Conservation (phyloP, 495 filamentous ascomycete genomes). For the Penicillium silybi region DNA sequence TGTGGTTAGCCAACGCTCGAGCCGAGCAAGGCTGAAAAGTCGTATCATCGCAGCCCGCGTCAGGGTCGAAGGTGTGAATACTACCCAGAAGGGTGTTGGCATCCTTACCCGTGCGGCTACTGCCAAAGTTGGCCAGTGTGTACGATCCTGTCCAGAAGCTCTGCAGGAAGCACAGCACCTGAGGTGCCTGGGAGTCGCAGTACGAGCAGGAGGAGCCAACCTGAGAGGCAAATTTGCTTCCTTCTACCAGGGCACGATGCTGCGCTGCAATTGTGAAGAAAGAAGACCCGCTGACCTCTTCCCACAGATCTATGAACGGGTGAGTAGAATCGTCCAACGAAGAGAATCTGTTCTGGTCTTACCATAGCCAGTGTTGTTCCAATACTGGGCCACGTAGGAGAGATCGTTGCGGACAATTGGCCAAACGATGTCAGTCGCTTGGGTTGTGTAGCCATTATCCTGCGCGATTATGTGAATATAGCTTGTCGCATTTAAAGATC, state of each 20-base stretch:
- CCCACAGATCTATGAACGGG: slow-evolving; percentile 58
- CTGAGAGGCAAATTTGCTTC: slow-evolving; percentile 48
- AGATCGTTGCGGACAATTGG: slow-evolving; percentile 65
- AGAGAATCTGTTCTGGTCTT: neutral
- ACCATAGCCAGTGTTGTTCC: slow-evolving; percentile 61
- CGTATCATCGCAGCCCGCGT: slow-evolving; percentile 45
- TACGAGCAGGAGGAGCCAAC: slow-evolving; percentile 42
- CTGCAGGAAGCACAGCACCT: slow-evolving; percentile 57
- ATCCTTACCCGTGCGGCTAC: slow-evolving; percentile 56
- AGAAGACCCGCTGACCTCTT: slow-evolving; percentile 59
- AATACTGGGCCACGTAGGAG: slow-evolving; percentile 66
- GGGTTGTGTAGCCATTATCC: slow-evolving; percentile 26
- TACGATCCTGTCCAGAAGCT: slow-evolving; percentile 62
- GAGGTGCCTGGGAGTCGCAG: slow-evolving; percentile 54
- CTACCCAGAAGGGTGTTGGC: slow-evolving; percentile 58
- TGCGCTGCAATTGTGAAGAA: slow-evolving; percentile 54
- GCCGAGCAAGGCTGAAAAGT: slow-evolving; percentile 61
- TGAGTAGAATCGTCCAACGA: neutral
- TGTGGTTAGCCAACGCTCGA: slow-evolving; percentile 61
- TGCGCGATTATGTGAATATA: neutral
- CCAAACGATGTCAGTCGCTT: slow-evolving; percentile 45
- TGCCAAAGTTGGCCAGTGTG: slow-evolving; percentile 51
- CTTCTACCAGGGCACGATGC: slow-evolving; percentile 55
- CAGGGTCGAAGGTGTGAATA: slow-evolving; percentile 62
- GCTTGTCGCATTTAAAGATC: neutral